Evolutionary conservation across 1,284 basidiomycete genomes (phyloP), one percentile per base, ranked within the genome.

Genomic region (Cutaneotrichosporon sp.): DNA sequence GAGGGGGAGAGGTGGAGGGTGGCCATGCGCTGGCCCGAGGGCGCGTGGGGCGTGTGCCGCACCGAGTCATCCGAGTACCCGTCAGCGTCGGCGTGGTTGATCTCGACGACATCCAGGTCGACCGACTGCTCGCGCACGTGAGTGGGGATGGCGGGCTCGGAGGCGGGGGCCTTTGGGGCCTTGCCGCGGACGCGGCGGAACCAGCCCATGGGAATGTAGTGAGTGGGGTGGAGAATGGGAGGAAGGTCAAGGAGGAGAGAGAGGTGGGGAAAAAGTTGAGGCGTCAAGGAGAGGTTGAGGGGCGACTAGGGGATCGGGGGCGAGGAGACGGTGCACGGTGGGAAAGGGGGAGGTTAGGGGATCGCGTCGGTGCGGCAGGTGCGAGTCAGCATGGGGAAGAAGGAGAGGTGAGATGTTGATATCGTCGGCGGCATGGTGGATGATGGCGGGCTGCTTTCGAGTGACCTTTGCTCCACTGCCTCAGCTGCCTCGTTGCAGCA

Each of bases 1-100:
- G 70, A 71, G 13, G 70, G 72, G 1, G 72, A 67, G 4, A 61
- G 34, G 42, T 53, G 46, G 20, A 54, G 53, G 10, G 38, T 43
- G 10, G 25, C n/a, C 18, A 51, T 24, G 29, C 29, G 11, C 31
- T 33, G 27, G 18, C 2, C 18, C 24, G 27, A 7, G 7, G 25
- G 25, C 18, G 14, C 24, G 10, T 9, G 25, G 8, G 25, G 25
- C 16, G 47, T 4, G 3, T 50, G 7, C 18, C 7, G 47, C 20
- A 14, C 45, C 11, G 31, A n/a, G 24, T 54, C 52, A 2, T 59
- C 58, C 2, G 52, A 25, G 33, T 50, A 45, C 25, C 47, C 53
- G 24, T 59, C 52, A 13, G 47, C 47, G 47, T 50, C 47, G 4
- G 25, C 47, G 16, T 50, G 47, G 25, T 50, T 27, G 11, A 50